Base-by-base conservation (phyloP, 2,329 filamentous ascomycete species). In the Pseudogymnoascus sp. region DNA sequence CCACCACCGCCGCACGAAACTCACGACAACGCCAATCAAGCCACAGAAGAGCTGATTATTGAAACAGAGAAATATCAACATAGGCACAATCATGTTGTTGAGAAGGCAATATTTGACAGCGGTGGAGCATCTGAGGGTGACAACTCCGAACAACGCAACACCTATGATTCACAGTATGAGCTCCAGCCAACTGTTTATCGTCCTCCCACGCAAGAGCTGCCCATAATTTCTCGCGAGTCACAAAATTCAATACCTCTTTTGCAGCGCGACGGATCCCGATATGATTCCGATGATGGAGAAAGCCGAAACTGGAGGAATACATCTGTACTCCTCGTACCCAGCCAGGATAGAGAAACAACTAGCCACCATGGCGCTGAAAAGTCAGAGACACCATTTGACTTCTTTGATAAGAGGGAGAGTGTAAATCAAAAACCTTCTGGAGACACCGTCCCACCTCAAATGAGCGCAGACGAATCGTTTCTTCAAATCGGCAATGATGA, bases 201-300 rank as follows among this genome's bases (percentile, higher is more conserved):
- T 30, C 68, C 70, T 18, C 34, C 60, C 8, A 7, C 61, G 20
- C 38, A 81, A 0, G 79, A 82, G 65, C 64, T 82, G 3, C 83
- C 82, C 1, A 80, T 83, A 12, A 82, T 81, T 61, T 91, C 90
- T 0, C 81, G 84, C 28, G 85, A 87, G 58, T 93, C 89, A 0
- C 91, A 91, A 70, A 87, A 83, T 38, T 92, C 89, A 0, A 85
- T 87, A 34, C 90, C 91, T 3, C 79, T 94, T 6, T 79, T 95
- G 11, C 87, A 93, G 63, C 83, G 88, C 58, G 88, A 81, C 2
- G 70, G 80, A 30, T 79, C 78, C 0, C 80, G 84, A 41, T 79
- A 83, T 64, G 78, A 72, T 1, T 73, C 69, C 6, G 77, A 76
- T 64, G 74, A 73, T 61, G 73, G 71, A 37, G 67, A 69, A 25